Base-by-base conservation (phyloP, 345 rosid genomes). In the Melaleuca quinquenervia region DNA sequence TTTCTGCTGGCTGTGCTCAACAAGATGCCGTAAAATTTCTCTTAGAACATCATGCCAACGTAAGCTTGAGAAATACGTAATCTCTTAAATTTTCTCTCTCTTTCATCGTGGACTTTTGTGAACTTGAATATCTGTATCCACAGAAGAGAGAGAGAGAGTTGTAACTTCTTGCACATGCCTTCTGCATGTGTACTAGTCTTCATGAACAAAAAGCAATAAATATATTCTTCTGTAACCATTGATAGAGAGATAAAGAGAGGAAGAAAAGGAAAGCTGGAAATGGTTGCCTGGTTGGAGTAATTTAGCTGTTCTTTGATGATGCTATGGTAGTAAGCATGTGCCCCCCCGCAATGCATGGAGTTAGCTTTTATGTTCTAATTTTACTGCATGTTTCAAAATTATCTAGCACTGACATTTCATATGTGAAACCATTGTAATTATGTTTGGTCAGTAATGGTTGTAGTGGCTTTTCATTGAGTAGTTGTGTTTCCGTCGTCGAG, bases 1-100 rank as follows among this genome's bases (percentile, higher is more conserved):
- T 96, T 96, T 96, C 96, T 87, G 98, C 96, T 86, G 98, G 96
- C 41, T 96, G 94, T 83, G 94, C 87, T 56, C 95, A 94, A 84
- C 91, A 84, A 29, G 41, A 41, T 41, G 41, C 41, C 41, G 41
- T 41, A 41, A 41, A 41, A 41, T 41, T 41, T 41, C 41, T 41
- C 41, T 41, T 41, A 41, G 41, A 41, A 41, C 41, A 41, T 41
- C 41, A 41, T 41, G 41, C 41, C 41, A 41, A 41, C 41, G 41
- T 41, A 36, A 70, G 80, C 80, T 36, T 36, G 48, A 70, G 44
- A 70, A 70, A 5, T 70, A 70, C 0, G 24, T 36, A 18, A 70
- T 70, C 80, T 70, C 48, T 70, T 36, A 20, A 70, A 70, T 70
- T 36, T n/a, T n/a, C 48, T 36, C 48, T 36, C 48, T 36, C 22